Conservation (phyloP, 352 stramenopile species). For the Phytopythium montanum region DNA sequence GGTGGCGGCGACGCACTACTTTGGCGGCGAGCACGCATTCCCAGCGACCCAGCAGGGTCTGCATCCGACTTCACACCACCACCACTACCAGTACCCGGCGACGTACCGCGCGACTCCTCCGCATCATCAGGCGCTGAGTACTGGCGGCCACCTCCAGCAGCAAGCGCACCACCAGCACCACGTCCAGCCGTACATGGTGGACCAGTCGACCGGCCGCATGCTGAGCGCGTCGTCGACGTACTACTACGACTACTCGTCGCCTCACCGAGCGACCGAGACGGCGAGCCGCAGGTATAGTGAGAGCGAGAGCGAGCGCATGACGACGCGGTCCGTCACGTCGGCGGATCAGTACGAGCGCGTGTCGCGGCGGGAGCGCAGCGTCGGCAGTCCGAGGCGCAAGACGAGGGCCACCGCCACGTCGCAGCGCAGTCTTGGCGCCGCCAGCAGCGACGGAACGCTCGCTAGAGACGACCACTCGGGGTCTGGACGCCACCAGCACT, state of each 20-base stretch:
- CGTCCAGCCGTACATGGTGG: constrained; percentile 3
- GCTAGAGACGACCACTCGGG: not conserved
- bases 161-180: constrained; percentile 20
- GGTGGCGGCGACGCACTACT: constrained; percentile 16
- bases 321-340: constrained; percentile 48
- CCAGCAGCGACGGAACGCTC: constrained; percentile 4
- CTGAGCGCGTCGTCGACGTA: constrained; percentile 8
- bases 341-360: constrained; percentile 44
- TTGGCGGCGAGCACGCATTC: constrained; percentile 9
- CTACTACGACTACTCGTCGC: constrained; percentile 21
- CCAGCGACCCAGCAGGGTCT: constrained; percentile 11
- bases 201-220: not conserved
- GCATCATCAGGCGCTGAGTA: constrained; percentile 19
- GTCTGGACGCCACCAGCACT: not conserved
- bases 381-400: constrained; percentile 36
- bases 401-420: constrained; percentile 9
- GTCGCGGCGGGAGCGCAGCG: constrained; percentile 16
- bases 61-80: constrained; percentile 15
- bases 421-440: constrained; percentile 9
- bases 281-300: constrained; percentile 67
- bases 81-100: constrained; percentile 21
- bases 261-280: constrained; percentile 11
- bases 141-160: constrained; percentile 25
- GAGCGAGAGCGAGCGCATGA: constrained; percentile 63
- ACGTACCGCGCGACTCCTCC: constrained; percentile 16